These are phyloP conservation scores for Podila minutissima DNA, from an alignment of 192 early-diverging fungal species.

Conservation along the genomic window DNA sequence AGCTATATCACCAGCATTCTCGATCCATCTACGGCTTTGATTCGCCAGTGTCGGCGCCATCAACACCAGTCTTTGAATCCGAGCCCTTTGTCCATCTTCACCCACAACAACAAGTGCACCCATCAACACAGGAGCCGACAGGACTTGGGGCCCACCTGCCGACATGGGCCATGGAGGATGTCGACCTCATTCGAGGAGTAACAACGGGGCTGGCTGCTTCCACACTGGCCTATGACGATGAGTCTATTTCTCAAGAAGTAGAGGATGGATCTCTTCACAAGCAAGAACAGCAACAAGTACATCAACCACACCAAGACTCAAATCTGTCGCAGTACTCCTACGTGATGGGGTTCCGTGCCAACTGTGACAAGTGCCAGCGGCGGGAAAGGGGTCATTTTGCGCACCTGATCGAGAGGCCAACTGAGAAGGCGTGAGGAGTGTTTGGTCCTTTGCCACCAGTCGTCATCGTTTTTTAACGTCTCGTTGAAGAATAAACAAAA, in stretches of 20 bases:
- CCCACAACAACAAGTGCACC: background rate
- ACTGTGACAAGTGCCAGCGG: constrained; percentile 29
- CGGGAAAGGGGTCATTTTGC: constrained; percentile 47
- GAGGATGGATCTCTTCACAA: background rate
- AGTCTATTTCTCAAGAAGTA: too few species aligned
- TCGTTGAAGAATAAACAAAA: background rate
- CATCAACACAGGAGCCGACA: background rate
- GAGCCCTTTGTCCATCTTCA: background rate
- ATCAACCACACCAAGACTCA: background rate
- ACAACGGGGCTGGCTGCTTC: too few species aligned
- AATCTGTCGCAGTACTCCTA: background rate
- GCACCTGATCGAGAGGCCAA: constrained; percentile 7
- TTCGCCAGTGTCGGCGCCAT: background rate
- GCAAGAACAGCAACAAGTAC: background rate
- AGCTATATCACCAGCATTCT: background rate
- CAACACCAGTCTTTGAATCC: background rate
- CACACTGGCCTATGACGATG: too few species aligned
- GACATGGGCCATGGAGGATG: too few species aligned
- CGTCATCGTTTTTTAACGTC: too few species aligned
- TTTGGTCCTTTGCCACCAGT: too few species aligned
- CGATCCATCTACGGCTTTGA: background rate
- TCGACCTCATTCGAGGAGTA: too few species aligned
- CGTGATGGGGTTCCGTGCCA: constrained; percentile 36
- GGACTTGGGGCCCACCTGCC: too few species aligned
- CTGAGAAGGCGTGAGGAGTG: background rate